These are phyloP conservation scores for Hypoxylon intermedium DNA, from an alignment of 495 filamentous ascomycete genomes.

Conservation along the genomic window DNA sequence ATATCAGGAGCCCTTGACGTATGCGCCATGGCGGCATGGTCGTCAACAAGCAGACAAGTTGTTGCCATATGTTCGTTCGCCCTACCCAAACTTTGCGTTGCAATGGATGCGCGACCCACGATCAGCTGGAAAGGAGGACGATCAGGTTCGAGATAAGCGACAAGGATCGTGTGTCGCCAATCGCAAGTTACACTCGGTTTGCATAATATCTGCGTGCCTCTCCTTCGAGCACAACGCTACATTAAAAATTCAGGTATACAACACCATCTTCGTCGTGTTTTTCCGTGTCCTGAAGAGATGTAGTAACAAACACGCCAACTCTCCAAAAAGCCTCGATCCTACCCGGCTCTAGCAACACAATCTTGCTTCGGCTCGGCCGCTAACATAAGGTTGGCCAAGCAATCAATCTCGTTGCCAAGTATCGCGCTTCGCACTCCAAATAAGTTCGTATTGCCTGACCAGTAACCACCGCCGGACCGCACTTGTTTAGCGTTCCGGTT, in stretches of 20 bases:
- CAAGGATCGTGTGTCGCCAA: constrained; percentile 24
- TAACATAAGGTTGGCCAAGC: not conserved
- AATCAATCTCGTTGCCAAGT: constrained; percentile 1
- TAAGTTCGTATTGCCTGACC: constrained; percentile 17
- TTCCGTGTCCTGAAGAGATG: not conserved
- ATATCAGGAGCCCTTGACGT: constrained; percentile 1
- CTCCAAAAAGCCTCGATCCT: constrained; percentile 5
- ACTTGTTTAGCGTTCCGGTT: constrained; percentile 21
- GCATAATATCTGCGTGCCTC: not conserved
- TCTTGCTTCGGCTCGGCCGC: not conserved
- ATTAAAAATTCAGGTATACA: not conserved
- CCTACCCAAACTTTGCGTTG: constrained; percentile 23
- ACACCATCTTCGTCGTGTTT: not conserved
- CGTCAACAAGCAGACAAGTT: constrained; percentile 1
- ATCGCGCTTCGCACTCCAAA: constrained; percentile 2
- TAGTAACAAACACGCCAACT: not conserved
- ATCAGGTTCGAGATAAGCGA: constrained; percentile 32
- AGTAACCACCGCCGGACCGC: constrained; percentile 8
- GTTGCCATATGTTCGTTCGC: constrained; percentile 27
- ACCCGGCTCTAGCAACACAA: constrained; percentile 5
- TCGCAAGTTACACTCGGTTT: constrained; percentile 14
- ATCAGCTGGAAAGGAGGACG: constrained; percentile 28
- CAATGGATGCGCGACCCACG: constrained; percentile 19
- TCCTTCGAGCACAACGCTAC: no score
- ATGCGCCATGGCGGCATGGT: not conserved